These are phyloP conservation scores for Boletus sp. DNA, from an alignment of 1,284 basidiomycete species.

Conservation along the genomic window DNA sequence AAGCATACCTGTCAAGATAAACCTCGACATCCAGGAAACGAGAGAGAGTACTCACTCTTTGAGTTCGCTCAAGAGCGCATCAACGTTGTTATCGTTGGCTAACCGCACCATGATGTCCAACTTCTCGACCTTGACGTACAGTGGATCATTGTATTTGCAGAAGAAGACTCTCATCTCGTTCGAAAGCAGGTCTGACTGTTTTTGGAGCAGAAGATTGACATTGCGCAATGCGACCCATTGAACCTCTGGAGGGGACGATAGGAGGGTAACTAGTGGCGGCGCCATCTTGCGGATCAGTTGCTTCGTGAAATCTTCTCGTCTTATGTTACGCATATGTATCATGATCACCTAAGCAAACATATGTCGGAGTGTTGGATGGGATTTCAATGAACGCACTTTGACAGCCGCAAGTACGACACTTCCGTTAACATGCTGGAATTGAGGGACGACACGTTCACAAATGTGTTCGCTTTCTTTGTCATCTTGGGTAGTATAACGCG, in stretches of 20 bases:
- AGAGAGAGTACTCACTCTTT: conserved; percentile 69
- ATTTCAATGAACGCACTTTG: conserved; percentile 54
- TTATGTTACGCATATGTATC: conserved; percentile 88
- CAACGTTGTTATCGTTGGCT: conserved; percentile 88
- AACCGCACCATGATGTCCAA: conserved; percentile 97
- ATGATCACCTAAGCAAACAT: conserved; percentile 73
- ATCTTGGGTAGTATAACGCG: conserved; percentile 80
- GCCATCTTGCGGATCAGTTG: conserved; percentile 96
- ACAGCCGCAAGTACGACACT: conserved; percentile 93
- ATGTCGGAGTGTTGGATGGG: neutral
- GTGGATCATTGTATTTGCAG: conserved; percentile 99
- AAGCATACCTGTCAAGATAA: conserved; percentile 68
- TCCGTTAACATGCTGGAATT: conserved; percentile 97
- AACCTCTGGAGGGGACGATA: conserved; percentile 78
- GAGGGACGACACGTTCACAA: conserved; percentile 95
- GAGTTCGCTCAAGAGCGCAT: conserved; percentile 90
- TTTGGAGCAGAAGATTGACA: conserved; percentile 94
- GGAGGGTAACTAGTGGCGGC: conserved; percentile 82
- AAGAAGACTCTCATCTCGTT: conserved; percentile 99
- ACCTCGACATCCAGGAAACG: neutral
- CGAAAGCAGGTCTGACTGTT: conserved; percentile 82
- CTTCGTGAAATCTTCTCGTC: conserved; percentile 82
- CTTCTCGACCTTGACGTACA: conserved; percentile 98
- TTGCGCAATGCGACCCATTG: conserved; percentile 98
- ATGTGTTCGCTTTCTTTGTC: conserved; percentile 97